Base-by-base conservation (phyloP, 2,329 filamentous ascomycete species). In the Epichloe coenophiala region DNA sequence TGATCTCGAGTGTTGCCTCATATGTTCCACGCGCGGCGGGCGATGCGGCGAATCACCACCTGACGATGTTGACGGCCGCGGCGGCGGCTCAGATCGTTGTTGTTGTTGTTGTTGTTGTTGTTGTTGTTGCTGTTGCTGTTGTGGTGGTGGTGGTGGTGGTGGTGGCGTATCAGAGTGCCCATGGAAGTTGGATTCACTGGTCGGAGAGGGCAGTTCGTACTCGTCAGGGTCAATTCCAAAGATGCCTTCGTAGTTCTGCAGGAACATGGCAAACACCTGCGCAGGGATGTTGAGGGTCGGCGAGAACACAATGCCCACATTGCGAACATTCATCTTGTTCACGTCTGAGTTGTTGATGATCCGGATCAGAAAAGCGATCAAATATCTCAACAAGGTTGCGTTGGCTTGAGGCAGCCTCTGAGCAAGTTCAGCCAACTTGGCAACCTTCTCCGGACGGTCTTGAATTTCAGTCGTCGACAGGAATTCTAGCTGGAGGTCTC, bases 261-360 rank as follows among this genome's bases (percentile, higher is more conserved):
- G 75, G 66, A 98, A 93, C 65, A 94, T 78, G 3, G 90, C 89
- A 64, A 98, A 96, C 11, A 98, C 84, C 0, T 91, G 90, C 0
- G 89, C 89, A 0, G 93, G 91, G 42, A 98, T 95, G 65, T 97
- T 97, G 49, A 98, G 76, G 0, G 93, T 97, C 0, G 93, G 93
- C 15, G 93, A 95, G 66, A 98, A 98, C 51, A 98, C 91, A 59
- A 98, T 97, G 56, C 93, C 91, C 50, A 98, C 88, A 62, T 98
- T 98, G 57, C 91, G 83, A 49, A 96, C 87, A 11, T 87, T 96
- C 93, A 98, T 98, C 74, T 96, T 97, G 72, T 98, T 98, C 55
- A 85, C 74, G 59, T 87, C 83, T 6, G 88, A 76, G 59, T 96
- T 89, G 66, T 93, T 89, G 62, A 96, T 88, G 59, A 98, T 91